Conservation (phyloP, 345 rosid genomes). For the Camelina neglecta region DNA sequence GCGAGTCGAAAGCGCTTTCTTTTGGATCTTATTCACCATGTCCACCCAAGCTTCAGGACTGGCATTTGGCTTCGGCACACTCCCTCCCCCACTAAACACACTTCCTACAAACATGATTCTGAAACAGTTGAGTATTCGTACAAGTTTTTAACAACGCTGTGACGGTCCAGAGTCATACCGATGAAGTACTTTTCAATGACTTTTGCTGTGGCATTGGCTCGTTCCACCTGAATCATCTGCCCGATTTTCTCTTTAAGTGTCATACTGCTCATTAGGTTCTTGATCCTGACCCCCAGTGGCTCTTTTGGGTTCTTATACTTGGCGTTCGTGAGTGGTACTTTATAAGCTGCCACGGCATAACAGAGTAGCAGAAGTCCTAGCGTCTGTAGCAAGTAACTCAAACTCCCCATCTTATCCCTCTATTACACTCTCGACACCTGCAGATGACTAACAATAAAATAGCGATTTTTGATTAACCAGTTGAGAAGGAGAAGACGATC, state of each 20-base stretch:
- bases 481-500: constrained; percentile 26
- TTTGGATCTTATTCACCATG: constrained; percentile 61
- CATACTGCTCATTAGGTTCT: constrained; percentile 55
- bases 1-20: constrained; percentile 54
- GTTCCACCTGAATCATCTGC: constrained; percentile 62
- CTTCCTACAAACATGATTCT: constrained; percentile 39
- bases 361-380: constrained; percentile 42
- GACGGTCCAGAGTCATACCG: constrained; percentile 34
- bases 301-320: constrained; percentile 47
- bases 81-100: constrained; percentile 65
- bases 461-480: constrained; percentile 1
- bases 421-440: constrained; percentile 14
- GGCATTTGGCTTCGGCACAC: constrained; percentile 52
- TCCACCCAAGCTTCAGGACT: constrained; percentile 56
- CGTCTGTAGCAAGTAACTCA: constrained; percentile 27
- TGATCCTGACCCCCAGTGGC: constrained; percentile 46
- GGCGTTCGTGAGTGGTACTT: constrained; percentile 25
- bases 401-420: constrained; percentile 23
- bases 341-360: constrained; percentile 31
- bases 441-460: background rate
- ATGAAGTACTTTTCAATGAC: constrained; percentile 50
- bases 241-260: constrained; percentile 60
- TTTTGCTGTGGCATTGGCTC: constrained; percentile 48
- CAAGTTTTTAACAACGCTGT: background rate
- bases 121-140: background rate